A percentile compares a stretch with the other conserved stretches of the same genome.
Evolutionary conservation across 225 moss, liverwort and hornwort genomes (phyloP).

Genomic region (Straminergon stramineum): DNA sequence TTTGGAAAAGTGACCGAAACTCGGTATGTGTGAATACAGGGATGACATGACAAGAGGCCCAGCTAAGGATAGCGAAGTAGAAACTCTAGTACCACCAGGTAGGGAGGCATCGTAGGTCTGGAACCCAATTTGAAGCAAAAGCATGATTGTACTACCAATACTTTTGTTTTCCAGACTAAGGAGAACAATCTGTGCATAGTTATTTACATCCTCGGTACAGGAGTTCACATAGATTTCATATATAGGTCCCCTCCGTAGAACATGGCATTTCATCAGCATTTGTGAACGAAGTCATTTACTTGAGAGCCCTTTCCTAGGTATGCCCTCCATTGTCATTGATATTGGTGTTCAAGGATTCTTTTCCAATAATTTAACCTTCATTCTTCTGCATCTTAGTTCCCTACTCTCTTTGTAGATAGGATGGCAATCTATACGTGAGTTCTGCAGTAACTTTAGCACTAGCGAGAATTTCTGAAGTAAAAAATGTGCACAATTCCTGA

Average conservation of each 20-base stretch:
- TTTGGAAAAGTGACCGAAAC: background rate
- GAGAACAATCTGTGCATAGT: slow-evolving; percentile 34
- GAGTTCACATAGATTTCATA: background rate
- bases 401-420: background rate
- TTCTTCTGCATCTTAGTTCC: background rate
- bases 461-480: background rate
- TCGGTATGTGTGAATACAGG: slow-evolving; percentile 6
- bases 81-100: slow-evolving; percentile 6
- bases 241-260: background rate
- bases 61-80: slow-evolving; percentile 11
- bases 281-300: background rate
- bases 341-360: slow-evolving; percentile 1
- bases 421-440: background rate
- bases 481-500: background rate
- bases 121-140: background rate
- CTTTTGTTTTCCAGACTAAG: slow-evolving; percentile 4
- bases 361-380: background rate
- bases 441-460: background rate
- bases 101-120: background rate
- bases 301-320: background rate
- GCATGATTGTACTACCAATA: slow-evolving; percentile 8
- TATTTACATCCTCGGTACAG: background rate
- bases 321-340: background rate
- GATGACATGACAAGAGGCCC: background rate
- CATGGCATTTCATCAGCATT: background rate